phyloP scores from a whole-genome alignment of 1,284 basidiomycete species.

The Apiotrichum porosum region DNA sequence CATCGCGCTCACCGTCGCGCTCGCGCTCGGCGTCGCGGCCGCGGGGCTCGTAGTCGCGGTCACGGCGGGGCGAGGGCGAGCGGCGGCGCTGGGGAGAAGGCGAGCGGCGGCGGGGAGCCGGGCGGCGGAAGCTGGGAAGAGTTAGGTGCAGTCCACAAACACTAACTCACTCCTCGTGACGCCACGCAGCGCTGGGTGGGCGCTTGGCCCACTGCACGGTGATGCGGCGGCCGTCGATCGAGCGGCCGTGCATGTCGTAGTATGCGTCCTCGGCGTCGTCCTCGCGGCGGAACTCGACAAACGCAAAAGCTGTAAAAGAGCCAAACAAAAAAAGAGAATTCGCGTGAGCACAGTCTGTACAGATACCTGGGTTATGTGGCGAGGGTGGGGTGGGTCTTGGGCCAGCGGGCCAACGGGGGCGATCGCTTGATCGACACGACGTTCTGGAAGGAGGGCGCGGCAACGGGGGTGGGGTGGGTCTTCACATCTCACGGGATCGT shows the following conservation, averaged over 20 bases:
- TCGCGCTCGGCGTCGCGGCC: conserved; percentile 13
- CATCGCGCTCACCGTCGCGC: conserved; percentile 21
- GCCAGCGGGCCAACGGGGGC: too few relatives aligned
- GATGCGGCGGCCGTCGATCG: conserved; percentile 74
- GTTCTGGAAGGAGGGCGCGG: too few relatives aligned
- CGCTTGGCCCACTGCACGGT: conserved; percentile 89
- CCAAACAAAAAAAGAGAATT: too few relatives aligned
- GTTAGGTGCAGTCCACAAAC: conserved; percentile 15
- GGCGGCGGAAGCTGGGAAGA: conserved; percentile 31
- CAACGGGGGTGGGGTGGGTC: too few relatives aligned
- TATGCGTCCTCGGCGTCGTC: conserved; percentile 85
- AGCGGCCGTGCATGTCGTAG: conserved; percentile 81
- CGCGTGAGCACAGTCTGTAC: too few relatives aligned
- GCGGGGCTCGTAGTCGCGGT: conserved; percentile 5
- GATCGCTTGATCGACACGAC: too few relatives aligned
- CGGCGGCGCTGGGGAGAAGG: conserved; percentile 18
- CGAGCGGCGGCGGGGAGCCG: conserved; percentile 29
- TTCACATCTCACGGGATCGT: too few relatives aligned
- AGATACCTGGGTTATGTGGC: too few relatives aligned
- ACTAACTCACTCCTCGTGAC: conserved; percentile 56
- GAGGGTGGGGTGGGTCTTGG: too few relatives aligned
- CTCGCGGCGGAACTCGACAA: conserved; percentile 78
- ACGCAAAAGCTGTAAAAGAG: conserved; percentile 71
- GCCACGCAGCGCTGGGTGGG: conserved; percentile 80
- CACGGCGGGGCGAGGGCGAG: conserved; percentile 27